A percentile compares a stretch with the other conserved stretches of the same genome.
These are phyloP conservation scores for Arabidopsis lyrata DNA, from an alignment of 441 rosid genomes.

Conservation along the genomic window DNA sequence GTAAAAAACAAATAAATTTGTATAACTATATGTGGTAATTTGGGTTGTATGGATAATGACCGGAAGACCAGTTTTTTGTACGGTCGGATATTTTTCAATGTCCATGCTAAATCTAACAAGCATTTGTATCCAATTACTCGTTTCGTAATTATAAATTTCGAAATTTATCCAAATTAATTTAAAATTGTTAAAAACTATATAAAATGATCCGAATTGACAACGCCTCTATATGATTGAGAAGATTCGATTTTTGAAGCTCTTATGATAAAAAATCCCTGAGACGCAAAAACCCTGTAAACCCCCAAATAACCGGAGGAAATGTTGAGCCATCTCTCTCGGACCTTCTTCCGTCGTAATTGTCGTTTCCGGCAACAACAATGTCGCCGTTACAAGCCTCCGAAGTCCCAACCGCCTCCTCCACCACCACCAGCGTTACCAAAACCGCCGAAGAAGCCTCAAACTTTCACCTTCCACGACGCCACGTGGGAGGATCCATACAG, in stretches of 20 bases:
- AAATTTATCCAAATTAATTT: no score
- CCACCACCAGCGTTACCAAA: constrained; percentile 80
- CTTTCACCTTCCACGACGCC: constrained; percentile 68
- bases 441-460: constrained; percentile 84
- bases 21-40: no score
- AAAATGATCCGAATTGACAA: no score
- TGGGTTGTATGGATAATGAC: no score
- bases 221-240: not conserved
- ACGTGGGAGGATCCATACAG: constrained; percentile 94
- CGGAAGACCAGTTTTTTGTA: no score
- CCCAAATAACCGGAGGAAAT: constrained; percentile 17
- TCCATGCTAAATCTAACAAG: no score
- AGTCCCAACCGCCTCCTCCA: constrained; percentile 51
- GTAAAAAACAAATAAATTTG: no score
- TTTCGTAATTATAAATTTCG: no score
- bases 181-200: no score
- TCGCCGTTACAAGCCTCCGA: constrained; percentile 56
- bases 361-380: constrained; percentile 47
- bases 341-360: constrained; percentile 39
- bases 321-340: constrained; percentile 50
- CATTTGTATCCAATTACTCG: no score
- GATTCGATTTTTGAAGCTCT: not conserved
- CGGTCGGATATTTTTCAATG: no score
- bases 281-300: constrained; percentile 36
- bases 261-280: not conserved